Conservation (phyloP, 208 protist species). For the Trypanosoma platydactyli region DNA sequence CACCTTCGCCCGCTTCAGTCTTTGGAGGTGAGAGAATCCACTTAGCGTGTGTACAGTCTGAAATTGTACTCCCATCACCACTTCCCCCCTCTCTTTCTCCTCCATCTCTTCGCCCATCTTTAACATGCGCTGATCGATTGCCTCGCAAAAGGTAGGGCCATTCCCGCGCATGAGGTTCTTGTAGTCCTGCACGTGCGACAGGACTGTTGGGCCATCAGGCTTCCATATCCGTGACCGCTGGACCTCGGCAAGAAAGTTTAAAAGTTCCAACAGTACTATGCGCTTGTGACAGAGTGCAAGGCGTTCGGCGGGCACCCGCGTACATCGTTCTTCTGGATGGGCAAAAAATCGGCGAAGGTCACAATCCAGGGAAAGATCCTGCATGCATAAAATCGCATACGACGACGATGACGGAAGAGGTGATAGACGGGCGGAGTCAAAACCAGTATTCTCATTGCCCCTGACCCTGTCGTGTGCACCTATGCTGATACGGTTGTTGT, state of each 20-base stretch:
- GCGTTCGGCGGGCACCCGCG: background rate
- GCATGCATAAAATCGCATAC: constrained; percentile 1
- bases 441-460: background rate
- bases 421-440: background rate
- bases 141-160: constrained; percentile 4
- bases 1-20: constrained; percentile 6
- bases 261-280: constrained; percentile 6
- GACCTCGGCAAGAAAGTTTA: constrained; percentile 5
- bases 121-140: constrained; percentile 4
- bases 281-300: background rate
- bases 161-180: constrained; percentile 6
- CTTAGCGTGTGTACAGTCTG: constrained; percentile 10
- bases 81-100: background rate
- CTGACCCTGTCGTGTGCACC: background rate
- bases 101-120: background rate
- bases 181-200: constrained; percentile 1
- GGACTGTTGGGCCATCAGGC: constrained; percentile 8
- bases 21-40: constrained; percentile 3
- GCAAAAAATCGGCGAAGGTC: constrained; percentile 7
- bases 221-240: constrained; percentile 20
- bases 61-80: background rate
- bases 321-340: constrained; percentile 1
- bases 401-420: background rate
- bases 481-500: too few species aligned
- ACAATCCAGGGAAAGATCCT: background rate